phyloP scores from a whole-genome alignment of 2,329 filamentous ascomycete species.

The Aspergillus piperis region DNA sequence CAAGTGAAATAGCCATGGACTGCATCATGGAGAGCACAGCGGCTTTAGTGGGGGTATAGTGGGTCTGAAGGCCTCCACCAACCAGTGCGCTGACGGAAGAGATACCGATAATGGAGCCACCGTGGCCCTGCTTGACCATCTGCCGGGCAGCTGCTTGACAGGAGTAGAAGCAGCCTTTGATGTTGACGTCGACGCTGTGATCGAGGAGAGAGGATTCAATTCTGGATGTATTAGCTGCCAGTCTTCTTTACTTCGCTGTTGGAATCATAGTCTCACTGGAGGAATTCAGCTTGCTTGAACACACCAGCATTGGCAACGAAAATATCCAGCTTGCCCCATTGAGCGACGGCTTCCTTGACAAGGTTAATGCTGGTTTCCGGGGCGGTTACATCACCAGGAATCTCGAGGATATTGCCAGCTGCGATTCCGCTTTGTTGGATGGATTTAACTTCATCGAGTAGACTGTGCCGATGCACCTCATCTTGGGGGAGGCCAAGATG shows the following conservation, averaged over 20 bases:
- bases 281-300: conserved; percentile 79
- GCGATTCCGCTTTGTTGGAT: conserved; percentile 12
- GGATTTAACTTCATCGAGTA: conserved; percentile 25
- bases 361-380: conserved; percentile 67
- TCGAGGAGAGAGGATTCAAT: conserved; percentile 67
- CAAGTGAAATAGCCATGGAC: conserved; percentile 72
- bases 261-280: conserved; percentile 49
- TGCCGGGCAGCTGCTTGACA: conserved; percentile 32
- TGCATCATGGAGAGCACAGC: conserved; percentile 77
- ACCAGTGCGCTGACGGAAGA: conserved; percentile 33
- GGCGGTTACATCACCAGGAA: conserved; percentile 72
- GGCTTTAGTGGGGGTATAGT: conserved; percentile 84
- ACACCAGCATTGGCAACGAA: conserved; percentile 37
- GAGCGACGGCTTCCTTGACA: conserved; percentile 50
- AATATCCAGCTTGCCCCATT: conserved; percentile 33
- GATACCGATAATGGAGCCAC: conserved; percentile 34
- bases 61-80: conserved; percentile 69
- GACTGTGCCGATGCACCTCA: conserved; percentile 21
- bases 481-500: conserved; percentile 29
- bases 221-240: conserved; percentile 54
- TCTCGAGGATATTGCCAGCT: conserved; percentile 50
- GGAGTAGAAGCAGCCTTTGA: conserved; percentile 31
- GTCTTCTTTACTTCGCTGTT: too few relatives aligned
- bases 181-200: conserved; percentile 29
- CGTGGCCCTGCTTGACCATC: conserved; percentile 29